Conservation (phyloP, 2,329 filamentous ascomycete genomes). For the Coniochaeta sp. region DNA sequence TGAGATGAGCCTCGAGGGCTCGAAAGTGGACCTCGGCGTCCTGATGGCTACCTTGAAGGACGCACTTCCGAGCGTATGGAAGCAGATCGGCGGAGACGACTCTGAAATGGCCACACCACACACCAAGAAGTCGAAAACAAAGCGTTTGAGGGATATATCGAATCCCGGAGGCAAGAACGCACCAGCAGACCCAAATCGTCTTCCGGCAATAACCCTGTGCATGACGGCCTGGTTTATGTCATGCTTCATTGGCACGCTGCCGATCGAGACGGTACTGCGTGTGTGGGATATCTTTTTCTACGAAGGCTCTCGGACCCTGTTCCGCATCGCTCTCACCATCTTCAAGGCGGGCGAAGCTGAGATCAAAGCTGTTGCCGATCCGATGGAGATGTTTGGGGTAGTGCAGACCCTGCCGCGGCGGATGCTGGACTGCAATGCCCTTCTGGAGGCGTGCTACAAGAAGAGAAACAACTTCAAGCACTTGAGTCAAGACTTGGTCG, state of each 20-base stretch:
- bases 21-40: constrained; percentile 89
- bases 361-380: constrained; percentile 72
- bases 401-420: constrained; percentile 80
- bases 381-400: constrained; percentile 93
- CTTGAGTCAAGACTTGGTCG: constrained; percentile 74
- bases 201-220: constrained; percentile 86
- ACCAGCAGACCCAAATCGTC: constrained; percentile 39
- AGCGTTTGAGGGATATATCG: constrained; percentile 16
- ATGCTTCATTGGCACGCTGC: constrained; percentile 86
- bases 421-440: constrained; percentile 71
- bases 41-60: constrained; percentile 84
- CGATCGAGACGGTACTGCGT: constrained; percentile 83
- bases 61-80: constrained; percentile 75
- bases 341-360: constrained; percentile 83
- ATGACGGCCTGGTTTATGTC: constrained; percentile 99
- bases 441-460: constrained; percentile 79
- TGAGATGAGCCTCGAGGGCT: constrained; percentile 81
- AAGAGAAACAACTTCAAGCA: constrained; percentile 74
- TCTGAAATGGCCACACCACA: constrained; percentile 47
- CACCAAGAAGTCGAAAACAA: constrained; percentile 24
- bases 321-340: constrained; percentile 82
- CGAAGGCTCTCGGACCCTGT: constrained; percentile 88
- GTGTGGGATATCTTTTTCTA: constrained; percentile 97
- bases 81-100: constrained; percentile 72
- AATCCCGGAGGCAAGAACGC: constrained; percentile 25